Conservation (phyloP, 768 basidiomycete genomes). For the Suillus spraguei region DNA sequence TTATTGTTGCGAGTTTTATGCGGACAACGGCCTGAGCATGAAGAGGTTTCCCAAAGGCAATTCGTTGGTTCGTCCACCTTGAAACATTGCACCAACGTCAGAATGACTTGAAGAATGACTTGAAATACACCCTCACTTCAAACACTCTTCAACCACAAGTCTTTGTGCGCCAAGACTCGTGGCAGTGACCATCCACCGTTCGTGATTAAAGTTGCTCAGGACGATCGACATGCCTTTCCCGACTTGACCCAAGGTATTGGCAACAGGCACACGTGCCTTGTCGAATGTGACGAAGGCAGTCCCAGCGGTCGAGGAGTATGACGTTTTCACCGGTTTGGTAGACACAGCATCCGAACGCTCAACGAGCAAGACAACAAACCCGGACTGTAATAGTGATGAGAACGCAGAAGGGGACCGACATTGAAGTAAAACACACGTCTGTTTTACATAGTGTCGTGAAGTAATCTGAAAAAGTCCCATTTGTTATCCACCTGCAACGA, state of each 20-base stretch:
- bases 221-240: constrained; percentile 85
- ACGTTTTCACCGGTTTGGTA: constrained; percentile 90
- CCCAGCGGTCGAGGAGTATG: constrained; percentile 90
- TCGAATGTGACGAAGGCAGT: constrained; percentile 87
- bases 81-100: constrained; percentile 16
- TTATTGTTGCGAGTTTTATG: constrained; percentile 86
- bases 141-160: constrained; percentile 83
- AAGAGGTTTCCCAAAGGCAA: constrained; percentile 89
- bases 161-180: constrained; percentile 77
- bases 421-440: constrained; percentile 44
- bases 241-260: constrained; percentile 85
- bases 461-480: constrained; percentile 83
- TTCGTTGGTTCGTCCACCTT: constrained; percentile 87
- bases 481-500: constrained; percentile 79
- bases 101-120: constrained; percentile 1
- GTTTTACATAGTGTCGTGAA: constrained; percentile 81
- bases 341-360: constrained; percentile 71
- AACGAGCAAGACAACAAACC: constrained; percentile 77
- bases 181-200: constrained; percentile 84
- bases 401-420: not conserved
- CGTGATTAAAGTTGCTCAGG: constrained; percentile 87
- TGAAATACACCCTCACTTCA: constrained; percentile 56
- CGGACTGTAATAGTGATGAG: constrained; percentile 43
- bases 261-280: constrained; percentile 78
- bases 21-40: constrained; percentile 85